phyloP scores from a whole-genome alignment of 2,329 filamentous ascomycete genomes.

The Didymella lethalis region DNA sequence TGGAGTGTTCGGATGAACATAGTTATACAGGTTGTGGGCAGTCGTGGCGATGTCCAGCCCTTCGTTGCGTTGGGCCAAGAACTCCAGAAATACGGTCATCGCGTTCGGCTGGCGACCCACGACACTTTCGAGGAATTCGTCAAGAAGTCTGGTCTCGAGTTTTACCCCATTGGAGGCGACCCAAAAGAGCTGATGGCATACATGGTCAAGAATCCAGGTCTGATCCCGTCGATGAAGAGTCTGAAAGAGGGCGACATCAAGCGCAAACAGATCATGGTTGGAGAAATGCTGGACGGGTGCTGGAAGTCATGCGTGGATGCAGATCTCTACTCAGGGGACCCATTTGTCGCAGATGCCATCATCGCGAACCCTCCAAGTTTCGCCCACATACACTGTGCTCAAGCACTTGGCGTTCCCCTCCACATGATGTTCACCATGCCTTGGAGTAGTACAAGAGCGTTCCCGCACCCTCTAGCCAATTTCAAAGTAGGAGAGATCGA shows the following conservation, averaged over 20 bases:
- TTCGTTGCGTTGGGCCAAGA: conserved; percentile 65
- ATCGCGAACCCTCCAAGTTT: conserved; percentile 81
- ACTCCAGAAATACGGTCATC: conserved; percentile 47
- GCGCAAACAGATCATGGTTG: conserved; percentile 42
- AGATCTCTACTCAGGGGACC: conserved; percentile 52
- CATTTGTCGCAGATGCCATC: conserved; percentile 81
- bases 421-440: conserved; percentile 86
- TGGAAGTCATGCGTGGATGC: conserved; percentile 48
- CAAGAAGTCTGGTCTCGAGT: conserved; percentile 44
- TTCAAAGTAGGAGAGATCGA: conserved; percentile 47
- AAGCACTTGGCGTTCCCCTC: conserved; percentile 74
- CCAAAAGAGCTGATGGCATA: conserved; percentile 57
- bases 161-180: conserved; percentile 43
- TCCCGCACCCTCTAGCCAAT: conserved; percentile 61
- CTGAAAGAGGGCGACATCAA: conserved; percentile 41
- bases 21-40: conserved; percentile 64
- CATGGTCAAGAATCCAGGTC: conserved; percentile 59
- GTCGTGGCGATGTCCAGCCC: conserved; percentile 64
- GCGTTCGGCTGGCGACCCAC: conserved; percentile 39
- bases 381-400: conserved; percentile 75
- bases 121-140: conserved; percentile 25
- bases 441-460: conserved; percentile 55
- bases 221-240: conserved; percentile 42
- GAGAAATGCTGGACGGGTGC: conserved; percentile 41
- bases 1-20: conserved; percentile 54